Evolutionary conservation across 192 early-diverging fungal genomes (phyloP).

Genomic region (Gorgonomyces haynaldii): DNA sequence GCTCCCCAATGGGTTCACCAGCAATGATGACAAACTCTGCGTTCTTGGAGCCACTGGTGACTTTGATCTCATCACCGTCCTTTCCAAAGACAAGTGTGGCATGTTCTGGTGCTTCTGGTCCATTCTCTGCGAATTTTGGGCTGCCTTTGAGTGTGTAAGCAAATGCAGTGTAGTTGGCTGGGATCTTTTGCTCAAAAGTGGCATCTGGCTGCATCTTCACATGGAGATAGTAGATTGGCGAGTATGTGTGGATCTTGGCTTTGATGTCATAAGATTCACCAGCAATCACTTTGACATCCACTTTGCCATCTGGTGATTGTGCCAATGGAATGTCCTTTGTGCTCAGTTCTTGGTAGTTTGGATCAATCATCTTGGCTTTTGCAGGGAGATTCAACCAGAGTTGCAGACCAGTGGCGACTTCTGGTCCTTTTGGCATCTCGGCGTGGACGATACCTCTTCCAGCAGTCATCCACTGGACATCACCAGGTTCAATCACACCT

Average conservation of each 20-base stretch:
- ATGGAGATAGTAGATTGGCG: constrained; percentile 72
- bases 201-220: constrained; percentile 49
- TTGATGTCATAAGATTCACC: constrained; percentile 63
- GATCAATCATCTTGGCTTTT: constrained; percentile 54
- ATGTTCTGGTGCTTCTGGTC: constrained; percentile 20
- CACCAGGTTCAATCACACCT: constrained; percentile 31
- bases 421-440: constrained; percentile 27
- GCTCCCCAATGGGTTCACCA: constrained; percentile 46
- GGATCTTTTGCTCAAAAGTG: constrained; percentile 37
- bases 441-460: constrained; percentile 54
- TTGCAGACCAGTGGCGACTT: constrained; percentile 35
- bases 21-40: constrained; percentile 50
- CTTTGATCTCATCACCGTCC: constrained; percentile 23
- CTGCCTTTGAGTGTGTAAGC: constrained; percentile 49
- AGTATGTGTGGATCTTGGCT: constrained; percentile 60
- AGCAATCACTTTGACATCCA: constrained; percentile 72
- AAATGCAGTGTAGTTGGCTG: constrained; percentile 44
- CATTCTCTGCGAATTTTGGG: constrained; percentile 36
- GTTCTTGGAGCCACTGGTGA: constrained; percentile 29
- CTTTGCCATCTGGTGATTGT: constrained; percentile 28
- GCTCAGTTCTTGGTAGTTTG: constrained; percentile 41
- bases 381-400: constrained; percentile 68
- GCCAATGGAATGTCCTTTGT: constrained; percentile 55
- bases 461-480: constrained; percentile 59
- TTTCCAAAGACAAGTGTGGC: constrained; percentile 31